Base-by-base conservation (phyloP, 2,329 filamentous ascomycete species). In the Claviceps fusiformis region DNA sequence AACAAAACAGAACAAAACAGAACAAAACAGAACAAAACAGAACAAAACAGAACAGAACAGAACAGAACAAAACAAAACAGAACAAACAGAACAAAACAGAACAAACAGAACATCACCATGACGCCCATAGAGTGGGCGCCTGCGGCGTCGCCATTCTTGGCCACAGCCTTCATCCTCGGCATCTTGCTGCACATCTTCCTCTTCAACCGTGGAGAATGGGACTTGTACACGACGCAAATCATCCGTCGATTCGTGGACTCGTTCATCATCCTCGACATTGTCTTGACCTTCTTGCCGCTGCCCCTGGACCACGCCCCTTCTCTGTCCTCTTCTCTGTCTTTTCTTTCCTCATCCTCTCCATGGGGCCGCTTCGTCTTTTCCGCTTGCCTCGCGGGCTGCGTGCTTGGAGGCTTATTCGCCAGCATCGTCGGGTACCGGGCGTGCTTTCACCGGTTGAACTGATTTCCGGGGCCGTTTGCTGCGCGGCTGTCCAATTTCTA, bases 121-220 rank as follows among this genome's bases (percentile, higher is more conserved):
- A 41, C 9, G 3, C 5, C 19, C 24, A 29, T 13, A 17, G 49
- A 10, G 8, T 45, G 29, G 50, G 39, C 50, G 4, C 3, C 41
- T 5, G n/a, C 6, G 6, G 17, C 50, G 7, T 45, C 39, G 29
- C 50, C 50, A 19, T 33, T 33, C 39, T 7, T 52, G n/a, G n/a
- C 27, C 8, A 76, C 72, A 5, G 73, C 67, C 35, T 74, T 64
- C 4, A 2, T 52, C 31, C 27, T 45, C 6, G 60, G 61, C 8
- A 8, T 55, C 19, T 11, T 50, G 17, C 11, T 54, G 8, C 64
- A 67, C 31, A 27, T 58, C 15, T 56, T 61, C 39, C 33, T 58
- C 7, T 65, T 63, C 45, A 59, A 61, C 1, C 52, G 56, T 3
- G 63, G 64, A n/a, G 65, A 66, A 41, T 65, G 63, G 64, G 64